A percentile compares a stretch with the other conserved stretches of the same genome.
phyloP scores from a whole-genome alignment of 108 stramenopile genomes.

The Stephanodiscus minutulus region DNA sequence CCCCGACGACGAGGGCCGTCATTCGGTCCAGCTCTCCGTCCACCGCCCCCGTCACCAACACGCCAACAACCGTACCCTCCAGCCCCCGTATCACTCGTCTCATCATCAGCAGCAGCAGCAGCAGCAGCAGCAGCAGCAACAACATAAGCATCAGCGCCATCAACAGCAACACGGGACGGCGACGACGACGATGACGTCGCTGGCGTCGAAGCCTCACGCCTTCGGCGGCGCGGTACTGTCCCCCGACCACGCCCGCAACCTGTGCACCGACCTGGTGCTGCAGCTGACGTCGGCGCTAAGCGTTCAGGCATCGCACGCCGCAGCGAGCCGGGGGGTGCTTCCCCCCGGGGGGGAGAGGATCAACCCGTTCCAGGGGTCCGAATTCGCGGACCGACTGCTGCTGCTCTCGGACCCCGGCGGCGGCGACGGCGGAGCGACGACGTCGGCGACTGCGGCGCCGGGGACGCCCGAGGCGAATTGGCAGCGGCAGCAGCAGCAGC shows the following conservation, averaged over 20 bases:
- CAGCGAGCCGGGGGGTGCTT: constrained; percentile 14
- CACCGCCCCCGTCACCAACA: neutral
- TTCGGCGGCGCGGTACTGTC: constrained; percentile 79
- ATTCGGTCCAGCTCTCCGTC: neutral
- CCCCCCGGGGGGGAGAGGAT: constrained; percentile 19
- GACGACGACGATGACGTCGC: neutral
- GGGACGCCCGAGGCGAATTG: neutral
- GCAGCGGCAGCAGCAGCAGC: neutral
- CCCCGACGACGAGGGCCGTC: constrained; percentile 11
- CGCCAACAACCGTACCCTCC: neutral
- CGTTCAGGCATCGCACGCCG: constrained; percentile 34
- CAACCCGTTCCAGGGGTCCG: constrained; percentile 13
- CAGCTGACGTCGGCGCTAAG: constrained; percentile 66
- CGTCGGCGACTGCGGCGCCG: neutral
- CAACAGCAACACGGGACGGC: neutral
- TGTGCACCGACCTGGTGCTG: constrained; percentile 64
- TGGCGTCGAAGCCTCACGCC: constrained; percentile 81
- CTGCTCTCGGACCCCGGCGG: neutral
- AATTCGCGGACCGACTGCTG: neutral
- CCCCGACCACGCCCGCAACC: constrained; percentile 79
- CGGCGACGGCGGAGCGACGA: neutral
- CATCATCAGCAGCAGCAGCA: constrained; percentile 11
- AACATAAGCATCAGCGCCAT: neutral
- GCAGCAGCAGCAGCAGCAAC: neutral
- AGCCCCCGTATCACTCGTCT: neutral